A percentile compares a stretch with the other conserved stretches of the same genome.
phyloP scores from a whole-genome alignment of 805 yeast genomes.

The Wickerhamiella azyma region DNA sequence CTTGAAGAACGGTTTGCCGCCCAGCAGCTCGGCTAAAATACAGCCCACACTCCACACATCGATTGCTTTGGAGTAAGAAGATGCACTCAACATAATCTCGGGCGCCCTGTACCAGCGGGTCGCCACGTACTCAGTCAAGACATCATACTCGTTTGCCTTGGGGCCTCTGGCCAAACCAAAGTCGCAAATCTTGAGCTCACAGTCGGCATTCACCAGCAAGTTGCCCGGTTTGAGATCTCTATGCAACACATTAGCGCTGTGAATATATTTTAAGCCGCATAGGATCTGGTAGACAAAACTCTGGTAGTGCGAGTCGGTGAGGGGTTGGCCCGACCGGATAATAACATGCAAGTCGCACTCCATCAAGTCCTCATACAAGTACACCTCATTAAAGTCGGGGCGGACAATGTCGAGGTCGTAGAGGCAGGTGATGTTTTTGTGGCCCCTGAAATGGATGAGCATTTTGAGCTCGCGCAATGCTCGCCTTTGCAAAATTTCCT shows the following conservation, averaged over 20 bases:
- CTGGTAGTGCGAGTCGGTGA: slow-evolving; percentile 87
- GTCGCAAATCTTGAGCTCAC: slow-evolving; percentile 89
- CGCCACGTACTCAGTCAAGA: slow-evolving; percentile 95
- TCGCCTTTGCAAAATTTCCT: slow-evolving; percentile 80
- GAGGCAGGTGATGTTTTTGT: slow-evolving; percentile 86
- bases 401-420: slow-evolving; percentile 85
- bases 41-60: slow-evolving; percentile 98
- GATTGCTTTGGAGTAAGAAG: slow-evolving; percentile 85
- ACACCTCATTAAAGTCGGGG: slow-evolving; percentile 79
- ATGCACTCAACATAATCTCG: slow-evolving; percentile 89
- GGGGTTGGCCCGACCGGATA: slow-evolving; percentile 75
- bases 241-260: slow-evolving; percentile 87
- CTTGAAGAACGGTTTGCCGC: slow-evolving; percentile 80
- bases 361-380: slow-evolving; percentile 92
- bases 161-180: slow-evolving; percentile 72
- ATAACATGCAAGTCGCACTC: slow-evolving; percentile 99
- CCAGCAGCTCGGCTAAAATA: slow-evolving; percentile 78
- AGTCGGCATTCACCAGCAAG: slow-evolving; percentile 72
- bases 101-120: slow-evolving; percentile 98
- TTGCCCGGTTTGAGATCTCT: slow-evolving; percentile 88
- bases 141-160: slow-evolving; percentile 28
- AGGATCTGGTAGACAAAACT: slow-evolving; percentile 85
- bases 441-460: slow-evolving; percentile 86
- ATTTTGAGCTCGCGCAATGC: slow-evolving; percentile 84
- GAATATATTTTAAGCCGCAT: slow-evolving; percentile 80